A percentile compares a stretch with the other conserved stretches of the same genome.
Conservation (phyloP, 441 rosid genomes). For the Metrosideros polymorpha region DNA sequence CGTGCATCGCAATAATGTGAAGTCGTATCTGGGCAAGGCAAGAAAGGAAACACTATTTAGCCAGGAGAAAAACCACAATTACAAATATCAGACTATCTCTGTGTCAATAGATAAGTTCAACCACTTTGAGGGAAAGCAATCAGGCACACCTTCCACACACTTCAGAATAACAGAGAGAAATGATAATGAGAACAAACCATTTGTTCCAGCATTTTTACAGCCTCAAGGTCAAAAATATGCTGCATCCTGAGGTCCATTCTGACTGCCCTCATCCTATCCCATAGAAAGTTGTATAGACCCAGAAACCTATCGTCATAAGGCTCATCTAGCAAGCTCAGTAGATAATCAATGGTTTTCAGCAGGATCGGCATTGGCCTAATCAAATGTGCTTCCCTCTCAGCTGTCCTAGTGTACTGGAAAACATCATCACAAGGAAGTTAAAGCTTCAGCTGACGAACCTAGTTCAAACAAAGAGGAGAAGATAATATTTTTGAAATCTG, state of each 20-base stretch:
- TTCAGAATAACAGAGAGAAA: not conserved
- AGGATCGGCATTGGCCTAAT: conserved; percentile 92
- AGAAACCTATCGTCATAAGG: conserved; percentile 77
- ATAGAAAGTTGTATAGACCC: conserved; percentile 82
- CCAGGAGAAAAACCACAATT: not conserved
- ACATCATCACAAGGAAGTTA: conserved; percentile 10
- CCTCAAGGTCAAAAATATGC: conserved; percentile 76
- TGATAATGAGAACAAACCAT: conserved; percentile 49
- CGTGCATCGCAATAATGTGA: conserved; percentile 95
- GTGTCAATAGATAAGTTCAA: not conserved
- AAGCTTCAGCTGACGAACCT: conserved; percentile 2
- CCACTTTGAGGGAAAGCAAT: not conserved
- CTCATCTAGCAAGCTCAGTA: conserved; percentile 74
- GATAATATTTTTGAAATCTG: not conserved
- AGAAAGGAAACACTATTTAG: conserved; percentile 5
- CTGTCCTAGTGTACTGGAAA: conserved; percentile 81
- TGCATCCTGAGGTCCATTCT: conserved; percentile 98
- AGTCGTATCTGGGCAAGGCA: conserved; percentile 74
- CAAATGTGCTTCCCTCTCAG: conserved; percentile 85
- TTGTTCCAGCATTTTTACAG: conserved; percentile 89
- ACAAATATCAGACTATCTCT: not conserved
- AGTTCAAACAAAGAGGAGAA: not conserved
- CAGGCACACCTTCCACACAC: not conserved
- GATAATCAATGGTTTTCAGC: conserved; percentile 71
- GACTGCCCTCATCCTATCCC: conserved; percentile 99